phyloP scores from a whole-genome alignment of 2,329 filamentous ascomycete species.

The Trichoderma oligosporum region DNA sequence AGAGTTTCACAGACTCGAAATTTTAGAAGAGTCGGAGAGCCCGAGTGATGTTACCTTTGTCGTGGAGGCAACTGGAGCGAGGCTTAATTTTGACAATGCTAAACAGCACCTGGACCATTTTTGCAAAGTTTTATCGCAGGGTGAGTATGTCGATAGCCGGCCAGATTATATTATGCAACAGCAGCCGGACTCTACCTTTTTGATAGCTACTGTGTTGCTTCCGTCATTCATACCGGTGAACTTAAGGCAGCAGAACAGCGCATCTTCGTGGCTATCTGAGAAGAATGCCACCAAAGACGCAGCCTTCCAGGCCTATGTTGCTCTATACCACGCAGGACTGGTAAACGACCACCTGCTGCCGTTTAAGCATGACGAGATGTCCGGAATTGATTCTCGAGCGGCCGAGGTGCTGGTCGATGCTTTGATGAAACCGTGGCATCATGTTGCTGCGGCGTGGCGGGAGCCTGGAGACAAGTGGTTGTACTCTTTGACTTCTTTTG shows the following conservation, averaged over 20 bases:
- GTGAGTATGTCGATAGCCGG: slow-evolving; percentile 58
- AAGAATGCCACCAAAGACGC: slow-evolving; percentile 73
- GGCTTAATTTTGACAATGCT: slow-evolving; percentile 69
- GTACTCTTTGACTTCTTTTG: slow-evolving; percentile 34
- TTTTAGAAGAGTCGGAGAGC: slow-evolving; percentile 44
- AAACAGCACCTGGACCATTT: slow-evolving; percentile 78
- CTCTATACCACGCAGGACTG: slow-evolving; percentile 65
- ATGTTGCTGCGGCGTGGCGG: slow-evolving; percentile 46
- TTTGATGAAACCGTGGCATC: slow-evolving; percentile 46
- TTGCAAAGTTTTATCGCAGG: slow-evolving; percentile 58
- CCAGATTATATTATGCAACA: slow-evolving; percentile 63
- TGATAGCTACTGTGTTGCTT: slow-evolving; percentile 62
- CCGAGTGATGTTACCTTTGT: slow-evolving; percentile 30
- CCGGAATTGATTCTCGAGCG: slow-evolving; percentile 38
- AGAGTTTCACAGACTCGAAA: slow-evolving; percentile 41
- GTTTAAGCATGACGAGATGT: slow-evolving; percentile 38
- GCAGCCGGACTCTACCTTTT: slow-evolving; percentile 25
- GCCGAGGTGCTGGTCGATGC: slow-evolving; percentile 36
- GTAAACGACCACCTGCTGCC: slow-evolving; percentile 78
- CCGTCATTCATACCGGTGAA: slow-evolving; percentile 62
- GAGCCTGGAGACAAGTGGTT: slow-evolving; percentile 22
- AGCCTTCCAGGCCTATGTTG: slow-evolving; percentile 73
- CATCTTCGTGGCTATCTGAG: slow-evolving; percentile 62
- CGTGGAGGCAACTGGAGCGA: slow-evolving; percentile 51
- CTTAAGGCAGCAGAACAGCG: slow-evolving; percentile 28